phyloP scores from a whole-genome alignment of 2,329 filamentous ascomycete genomes.

The Colletotrichum euphorbiae region DNA sequence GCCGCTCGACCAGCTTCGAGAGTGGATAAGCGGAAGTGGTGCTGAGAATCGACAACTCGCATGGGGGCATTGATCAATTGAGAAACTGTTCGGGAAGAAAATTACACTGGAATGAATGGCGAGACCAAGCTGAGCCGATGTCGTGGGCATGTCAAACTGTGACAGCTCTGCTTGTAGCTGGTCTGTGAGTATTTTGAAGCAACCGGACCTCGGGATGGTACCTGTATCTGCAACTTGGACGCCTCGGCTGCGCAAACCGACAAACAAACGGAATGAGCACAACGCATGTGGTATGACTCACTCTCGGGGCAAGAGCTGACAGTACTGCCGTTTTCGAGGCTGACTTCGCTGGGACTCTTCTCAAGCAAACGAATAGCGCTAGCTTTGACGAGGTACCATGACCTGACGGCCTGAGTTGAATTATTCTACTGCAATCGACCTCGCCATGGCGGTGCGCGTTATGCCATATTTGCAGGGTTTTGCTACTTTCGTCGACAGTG shows the following conservation, averaged over 20 bases:
- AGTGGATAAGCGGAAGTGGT: too few species aligned
- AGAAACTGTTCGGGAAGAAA: too few species aligned
- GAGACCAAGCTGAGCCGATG: too few species aligned
- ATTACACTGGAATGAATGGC: too few species aligned
- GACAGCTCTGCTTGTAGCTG: background rate
- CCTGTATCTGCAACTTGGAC: background rate
- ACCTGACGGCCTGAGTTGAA: too few species aligned
- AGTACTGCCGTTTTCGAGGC: background rate
- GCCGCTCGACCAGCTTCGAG: too few species aligned
- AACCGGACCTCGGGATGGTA: background rate
- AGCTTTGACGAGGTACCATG: background rate
- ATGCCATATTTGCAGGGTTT: background rate
- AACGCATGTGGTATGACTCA: background rate
- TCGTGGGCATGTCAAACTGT: background rate
- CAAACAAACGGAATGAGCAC: too few species aligned
- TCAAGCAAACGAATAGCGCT: background rate
- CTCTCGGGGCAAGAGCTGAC: background rate
- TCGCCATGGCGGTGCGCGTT: too few species aligned
- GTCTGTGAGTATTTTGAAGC: background rate
- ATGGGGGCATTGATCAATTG: too few species aligned
- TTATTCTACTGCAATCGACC: too few species aligned
- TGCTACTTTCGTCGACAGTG: background rate
- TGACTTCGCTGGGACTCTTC: background rate
- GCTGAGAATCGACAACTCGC: too few species aligned
- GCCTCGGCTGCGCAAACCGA: background rate